Base-by-base conservation (phyloP, 73 alveolate genomes). In the Tetrahymena thermophila region DNA sequence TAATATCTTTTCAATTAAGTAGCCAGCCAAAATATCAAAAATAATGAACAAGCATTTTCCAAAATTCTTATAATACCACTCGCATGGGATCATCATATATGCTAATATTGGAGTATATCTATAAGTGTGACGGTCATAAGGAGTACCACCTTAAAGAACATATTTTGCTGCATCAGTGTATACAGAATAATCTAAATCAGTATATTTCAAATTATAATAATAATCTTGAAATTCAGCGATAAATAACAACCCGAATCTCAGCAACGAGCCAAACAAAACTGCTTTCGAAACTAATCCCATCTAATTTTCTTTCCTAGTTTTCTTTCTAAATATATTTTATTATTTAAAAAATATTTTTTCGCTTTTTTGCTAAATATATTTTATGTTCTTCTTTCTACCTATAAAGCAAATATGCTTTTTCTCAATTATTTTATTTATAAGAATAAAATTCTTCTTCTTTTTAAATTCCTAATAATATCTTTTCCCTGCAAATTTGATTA, bases 111-210 rank as follows among this genome's bases (percentile, higher is more conserved):
- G 99, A 42, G 99, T 98, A 96, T 99, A 99, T 93, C 99, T 94
- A 94, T 98, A 99, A 4, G 99, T 99, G 89, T 98, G 99, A 94
- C 99, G 95, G 93, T 98, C 98, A 95, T 97, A 99, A 34, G 99
- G 99, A 37, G 99, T 97, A 38, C 98, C 99, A 8, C 99, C 99
- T 94, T 98, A 97, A 43, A 96, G 95, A 3, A 98, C 99, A 96
- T 98, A 97, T 35, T 94, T 93, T 10, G 99, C 99, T 35, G 99
- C 99, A 97, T 99, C 99, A 31, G 99, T 96, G 94, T 97, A 98
- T n/a, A 99, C 99, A 50, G 98, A 95, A 96, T 99, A 99, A 96
- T 99, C 99, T 43, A 98, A 97, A 96, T 99, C 99, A 37, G 99
- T 98, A 95, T 98, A 99, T 96, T 98, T 98, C 43, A 94, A 84